Evolutionary conservation across 371 early-diverging fungal species (phyloP).

Genomic region (Circinella minor): DNA sequence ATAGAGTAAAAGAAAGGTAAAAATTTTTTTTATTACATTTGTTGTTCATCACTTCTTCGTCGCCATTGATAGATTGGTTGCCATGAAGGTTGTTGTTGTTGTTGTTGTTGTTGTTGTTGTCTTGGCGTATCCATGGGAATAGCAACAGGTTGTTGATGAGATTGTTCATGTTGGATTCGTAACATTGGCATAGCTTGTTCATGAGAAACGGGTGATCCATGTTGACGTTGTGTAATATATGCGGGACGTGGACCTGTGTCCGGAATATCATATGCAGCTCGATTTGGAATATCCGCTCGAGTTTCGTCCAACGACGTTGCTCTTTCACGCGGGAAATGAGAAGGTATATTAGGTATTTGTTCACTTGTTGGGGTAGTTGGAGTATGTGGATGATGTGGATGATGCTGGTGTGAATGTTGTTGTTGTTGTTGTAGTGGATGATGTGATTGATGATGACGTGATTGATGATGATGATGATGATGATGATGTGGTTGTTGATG

Average conservation of each 20-base stretch:
- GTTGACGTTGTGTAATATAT: conserved; percentile 1
- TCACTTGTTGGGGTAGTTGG: neutral
- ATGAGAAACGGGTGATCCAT: neutral
- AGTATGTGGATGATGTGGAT: neutral
- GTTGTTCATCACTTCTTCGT: conserved; percentile 6
- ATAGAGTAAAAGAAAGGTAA: neutral
- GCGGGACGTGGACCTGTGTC: neutral
- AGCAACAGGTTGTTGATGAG: neutral
- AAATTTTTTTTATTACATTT: neutral
- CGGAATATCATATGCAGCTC: conserved; percentile 3
- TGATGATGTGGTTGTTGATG: too few relatives aligned
- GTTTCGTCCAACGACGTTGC: conserved; percentile 2
- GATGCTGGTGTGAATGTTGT: neutral
- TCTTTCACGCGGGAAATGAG: conserved; percentile 1
- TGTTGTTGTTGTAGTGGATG: neutral
- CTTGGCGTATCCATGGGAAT: conserved; percentile 2
- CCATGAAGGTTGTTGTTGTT: neutral
- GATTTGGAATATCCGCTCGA: neutral
- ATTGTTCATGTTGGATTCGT: neutral
- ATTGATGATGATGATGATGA: too few relatives aligned
- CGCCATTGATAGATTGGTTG: conserved; percentile 7
- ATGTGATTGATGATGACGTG: neutral
- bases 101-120: too few relatives aligned
- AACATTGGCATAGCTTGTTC: neutral
- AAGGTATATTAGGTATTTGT: conserved; percentile 2